Evolutionary conservation across 805 yeast genomes (phyloP).

Genomic region (Candida vaughaniae): DNA sequence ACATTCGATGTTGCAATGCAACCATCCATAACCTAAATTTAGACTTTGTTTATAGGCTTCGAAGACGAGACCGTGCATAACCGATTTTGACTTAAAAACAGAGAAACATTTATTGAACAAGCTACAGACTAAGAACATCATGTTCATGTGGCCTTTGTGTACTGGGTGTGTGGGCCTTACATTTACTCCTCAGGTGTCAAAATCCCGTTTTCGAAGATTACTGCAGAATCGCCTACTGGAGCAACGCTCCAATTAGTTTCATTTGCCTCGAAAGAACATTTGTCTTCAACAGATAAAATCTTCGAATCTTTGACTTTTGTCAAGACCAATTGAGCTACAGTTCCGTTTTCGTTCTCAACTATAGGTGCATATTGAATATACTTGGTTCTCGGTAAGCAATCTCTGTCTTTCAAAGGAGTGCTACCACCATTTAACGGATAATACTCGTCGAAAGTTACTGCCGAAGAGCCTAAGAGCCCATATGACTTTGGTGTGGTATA

Average conservation of each 20-base stretch:
- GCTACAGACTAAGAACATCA: too few relatives aligned
- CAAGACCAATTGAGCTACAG: not conserved
- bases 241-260: not conserved
- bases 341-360: conserved; percentile 4
- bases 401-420: not conserved
- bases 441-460: conserved; percentile 8
- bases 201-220: conserved; percentile 1
- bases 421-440: conserved; percentile 2
- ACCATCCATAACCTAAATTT: too few relatives aligned
- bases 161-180: too few relatives aligned
- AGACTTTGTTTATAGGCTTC: too few relatives aligned
- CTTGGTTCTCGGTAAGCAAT: conserved; percentile 7
- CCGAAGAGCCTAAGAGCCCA: conserved; percentile 3
- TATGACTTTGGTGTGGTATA: conserved; percentile 10
- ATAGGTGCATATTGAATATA: conserved; percentile 10
- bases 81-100: too few relatives aligned
- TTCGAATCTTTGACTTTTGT: not conserved
- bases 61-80: too few relatives aligned
- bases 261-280: not conserved
- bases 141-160: too few relatives aligned
- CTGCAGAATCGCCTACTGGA: not conserved
- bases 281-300: not conserved
- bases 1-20: too few relatives aligned
- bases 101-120: too few relatives aligned
- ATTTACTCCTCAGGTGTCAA: too few relatives aligned